These are phyloP conservation scores for Ascocoryne sarcoides DNA, from an alignment of 2,329 filamentous ascomycete species.

Conservation along the genomic window DNA sequence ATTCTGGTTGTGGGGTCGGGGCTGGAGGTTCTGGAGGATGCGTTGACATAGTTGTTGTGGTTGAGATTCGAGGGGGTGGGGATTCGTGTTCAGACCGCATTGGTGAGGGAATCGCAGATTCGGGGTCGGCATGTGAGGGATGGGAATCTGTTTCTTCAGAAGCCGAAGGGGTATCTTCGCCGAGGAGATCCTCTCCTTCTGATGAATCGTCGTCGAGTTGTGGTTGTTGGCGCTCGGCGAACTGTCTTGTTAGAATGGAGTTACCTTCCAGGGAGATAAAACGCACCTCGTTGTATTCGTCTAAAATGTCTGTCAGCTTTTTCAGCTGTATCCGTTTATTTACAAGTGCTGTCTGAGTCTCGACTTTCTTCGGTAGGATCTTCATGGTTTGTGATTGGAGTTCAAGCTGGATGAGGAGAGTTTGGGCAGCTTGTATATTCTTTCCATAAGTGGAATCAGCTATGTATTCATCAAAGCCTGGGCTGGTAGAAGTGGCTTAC, in stretches of 20 bases:
- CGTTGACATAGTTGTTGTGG: conserved; percentile 2
- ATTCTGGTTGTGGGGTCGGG: conserved; percentile 8
- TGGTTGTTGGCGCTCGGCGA: conserved; percentile 15
- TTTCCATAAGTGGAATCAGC: conserved; percentile 26
- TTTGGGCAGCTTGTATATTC: conserved; percentile 66
- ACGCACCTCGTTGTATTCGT: conserved; percentile 56
- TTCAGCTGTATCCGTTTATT: conserved; percentile 59
- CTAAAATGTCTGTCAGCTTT: conserved; percentile 53
- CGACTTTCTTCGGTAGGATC: conserved; percentile 47
- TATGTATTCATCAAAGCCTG: no score
- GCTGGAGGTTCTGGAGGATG: conserved; percentile 3
- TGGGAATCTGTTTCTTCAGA: conserved; percentile 31
- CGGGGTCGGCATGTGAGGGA: conserved; percentile 6
- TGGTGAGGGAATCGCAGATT: conserved; percentile 11
- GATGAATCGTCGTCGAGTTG: conserved; percentile 29
- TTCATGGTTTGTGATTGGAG: conserved; percentile 56
- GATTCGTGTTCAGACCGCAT: conserved; percentile 3
- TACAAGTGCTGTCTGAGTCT: conserved; percentile 54
- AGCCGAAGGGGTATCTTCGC: conserved; percentile 43
- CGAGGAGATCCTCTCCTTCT: conserved; percentile 49
- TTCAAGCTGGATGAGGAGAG: conserved; percentile 60
- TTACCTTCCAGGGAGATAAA: not conserved
- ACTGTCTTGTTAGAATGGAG: conserved; percentile 8
- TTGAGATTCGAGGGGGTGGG: not conserved
- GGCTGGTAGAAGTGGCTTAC: no score